phyloP scores from a whole-genome alignment of 2,329 filamentous ascomycete species.

The Hypoxylon sp. region DNA sequence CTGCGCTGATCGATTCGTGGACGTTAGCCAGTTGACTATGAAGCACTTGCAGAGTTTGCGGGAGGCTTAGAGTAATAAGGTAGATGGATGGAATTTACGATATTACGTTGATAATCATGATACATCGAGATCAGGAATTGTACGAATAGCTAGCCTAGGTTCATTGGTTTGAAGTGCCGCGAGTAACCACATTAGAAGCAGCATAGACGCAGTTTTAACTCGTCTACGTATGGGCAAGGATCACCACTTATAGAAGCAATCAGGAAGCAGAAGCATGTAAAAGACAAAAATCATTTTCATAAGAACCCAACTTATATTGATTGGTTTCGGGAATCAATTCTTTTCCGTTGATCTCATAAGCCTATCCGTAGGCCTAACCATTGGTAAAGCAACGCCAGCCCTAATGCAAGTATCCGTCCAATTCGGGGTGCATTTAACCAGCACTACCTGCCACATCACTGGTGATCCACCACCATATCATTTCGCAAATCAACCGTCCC shows the following conservation, averaged over 20 bases:
- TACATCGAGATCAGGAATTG: conserved; percentile 16
- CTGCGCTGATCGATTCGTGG: conserved; percentile 94
- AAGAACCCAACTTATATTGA: conserved; percentile 35
- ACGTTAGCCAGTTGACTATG: conserved; percentile 87
- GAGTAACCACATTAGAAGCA: neutral
- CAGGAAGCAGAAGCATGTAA: conserved; percentile 5
- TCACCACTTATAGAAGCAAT: conserved; percentile 22
- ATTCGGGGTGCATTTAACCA: conserved; percentile 47
- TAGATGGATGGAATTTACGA: conserved; percentile 21
- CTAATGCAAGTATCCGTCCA: conserved; percentile 54
- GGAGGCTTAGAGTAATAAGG: conserved; percentile 38
- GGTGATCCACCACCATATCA: conserved; percentile 25
- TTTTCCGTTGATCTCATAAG: conserved; percentile 56
- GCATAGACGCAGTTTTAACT: conserved; percentile 7
- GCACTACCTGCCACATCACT: conserved; percentile 44
- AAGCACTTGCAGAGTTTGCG: conserved; percentile 81
- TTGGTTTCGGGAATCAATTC: conserved; percentile 50
- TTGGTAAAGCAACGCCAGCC: conserved; percentile 56
- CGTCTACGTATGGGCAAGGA: neutral
- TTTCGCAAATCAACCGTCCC: conserved; percentile 40
- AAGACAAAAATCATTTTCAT: conserved; percentile 26
- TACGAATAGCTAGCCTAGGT: conserved; percentile 19
- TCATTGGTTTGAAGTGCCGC: neutral
- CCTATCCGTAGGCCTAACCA: conserved; percentile 54
- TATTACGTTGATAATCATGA: conserved; percentile 3